Conservation (phyloP, 176 grass and related monocot genomes). For the Leersia perrieri region DNA sequence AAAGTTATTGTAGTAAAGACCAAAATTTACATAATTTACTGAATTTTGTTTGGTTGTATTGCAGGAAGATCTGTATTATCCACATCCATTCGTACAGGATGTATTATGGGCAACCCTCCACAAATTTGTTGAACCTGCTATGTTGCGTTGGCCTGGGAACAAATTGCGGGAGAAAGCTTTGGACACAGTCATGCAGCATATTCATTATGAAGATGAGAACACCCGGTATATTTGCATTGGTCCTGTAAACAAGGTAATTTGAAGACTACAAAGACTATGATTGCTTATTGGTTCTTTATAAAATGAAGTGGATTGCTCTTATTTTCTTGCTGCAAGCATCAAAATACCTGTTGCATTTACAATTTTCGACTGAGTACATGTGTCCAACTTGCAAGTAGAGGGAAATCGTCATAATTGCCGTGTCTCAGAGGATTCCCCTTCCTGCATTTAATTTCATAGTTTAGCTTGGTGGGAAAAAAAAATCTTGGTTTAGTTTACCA, state of each 20-base stretch:
- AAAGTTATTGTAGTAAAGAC: background rate
- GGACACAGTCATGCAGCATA: slow-evolving; percentile 68
- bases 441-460: too few relatives aligned
- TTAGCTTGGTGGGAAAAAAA: too few relatives aligned
- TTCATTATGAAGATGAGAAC: slow-evolving; percentile 99
- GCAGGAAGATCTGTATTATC: slow-evolving; percentile 98
- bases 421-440: background rate
- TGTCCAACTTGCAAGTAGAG: background rate
- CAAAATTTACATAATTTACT: background rate
- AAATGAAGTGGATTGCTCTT: background rate
- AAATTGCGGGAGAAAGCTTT: slow-evolving; percentile 84
- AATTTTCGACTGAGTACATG: background rate
- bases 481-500: slow-evolving; percentile 5
- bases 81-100: slow-evolving; percentile 92
- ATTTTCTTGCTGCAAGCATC: slow-evolving; percentile 13
- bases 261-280: slow-evolving; percentile 10
- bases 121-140: slow-evolving; percentile 88
- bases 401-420: background rate
- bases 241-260: slow-evolving; percentile 93
- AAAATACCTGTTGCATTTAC: background rate
- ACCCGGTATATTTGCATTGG: slow-evolving; percentile 94
- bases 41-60: slow-evolving; percentile 28
- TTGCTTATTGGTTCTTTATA: slow-evolving; percentile 2
- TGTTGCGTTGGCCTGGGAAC: slow-evolving; percentile 79
- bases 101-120: slow-evolving; percentile 87